Conservation (phyloP, 2,329 filamentous ascomycete genomes). For the Bipolaris bicolor region DNA sequence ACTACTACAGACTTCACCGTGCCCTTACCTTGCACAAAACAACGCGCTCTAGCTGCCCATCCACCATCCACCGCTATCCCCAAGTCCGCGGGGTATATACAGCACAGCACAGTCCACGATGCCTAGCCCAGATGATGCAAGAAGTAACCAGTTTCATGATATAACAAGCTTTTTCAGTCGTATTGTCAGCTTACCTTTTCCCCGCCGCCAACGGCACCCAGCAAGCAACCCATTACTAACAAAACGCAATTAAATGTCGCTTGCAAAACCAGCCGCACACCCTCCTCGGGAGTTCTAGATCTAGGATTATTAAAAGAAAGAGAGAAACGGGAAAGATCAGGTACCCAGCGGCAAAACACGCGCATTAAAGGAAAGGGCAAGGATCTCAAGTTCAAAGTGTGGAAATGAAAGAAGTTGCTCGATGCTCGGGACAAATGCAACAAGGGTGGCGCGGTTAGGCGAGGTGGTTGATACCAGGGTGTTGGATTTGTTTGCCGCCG, state of each 20-base stretch:
- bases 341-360: background rate
- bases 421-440: conserved; percentile 29
- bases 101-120: conserved; percentile 13
- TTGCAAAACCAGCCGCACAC: too few species aligned
- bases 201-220: background rate
- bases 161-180: background rate
- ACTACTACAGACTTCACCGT: background rate
- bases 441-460: conserved; percentile 17
- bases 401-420: conserved; percentile 3
- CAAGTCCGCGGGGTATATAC: background rate
- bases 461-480: conserved; percentile 1
- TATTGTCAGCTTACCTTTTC: background rate
- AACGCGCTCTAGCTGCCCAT: too few species aligned
- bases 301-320: background rate
- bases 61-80: too few species aligned
- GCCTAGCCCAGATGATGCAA: conserved; percentile 16
- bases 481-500: background rate
- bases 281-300: too few species aligned
- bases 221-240: too few species aligned
- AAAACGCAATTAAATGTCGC: too few species aligned
- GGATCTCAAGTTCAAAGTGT: background rate
- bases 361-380: too few species aligned
- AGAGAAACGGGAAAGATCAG: background rate
- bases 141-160: background rate
- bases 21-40: too few species aligned